Conservation (phyloP, 2,329 filamentous ascomycete genomes). For the Penicillium sp. region DNA sequence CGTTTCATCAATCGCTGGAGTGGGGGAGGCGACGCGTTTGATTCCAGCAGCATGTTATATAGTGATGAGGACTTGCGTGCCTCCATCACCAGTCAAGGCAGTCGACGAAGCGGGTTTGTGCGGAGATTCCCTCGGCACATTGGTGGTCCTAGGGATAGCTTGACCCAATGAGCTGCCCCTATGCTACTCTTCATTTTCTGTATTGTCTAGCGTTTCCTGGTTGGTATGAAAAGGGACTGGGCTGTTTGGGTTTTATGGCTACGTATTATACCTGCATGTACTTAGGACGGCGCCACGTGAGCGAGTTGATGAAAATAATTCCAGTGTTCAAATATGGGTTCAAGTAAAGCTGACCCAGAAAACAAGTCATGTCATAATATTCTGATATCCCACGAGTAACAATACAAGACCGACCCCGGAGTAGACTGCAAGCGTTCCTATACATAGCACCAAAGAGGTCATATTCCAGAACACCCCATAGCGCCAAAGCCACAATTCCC, state of each 20-base stretch:
- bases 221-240: neutral
- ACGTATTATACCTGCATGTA: neutral
- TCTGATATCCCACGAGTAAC: too few relatives aligned
- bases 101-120: conserved; percentile 32
- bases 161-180: conserved; percentile 41
- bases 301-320: neutral
- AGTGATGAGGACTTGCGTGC: conserved; percentile 34
- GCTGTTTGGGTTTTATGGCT: neutral
- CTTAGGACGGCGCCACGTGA: neutral
- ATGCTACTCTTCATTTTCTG: neutral
- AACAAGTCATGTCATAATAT: too few relatives aligned
- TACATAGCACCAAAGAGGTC: conserved; percentile 4
- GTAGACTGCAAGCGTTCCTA: neutral
- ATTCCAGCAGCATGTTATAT: conserved; percentile 33
- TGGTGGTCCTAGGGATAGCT: conserved; percentile 47
- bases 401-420: neutral
- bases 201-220: neutral
- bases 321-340: neutral
- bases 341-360: neutral
- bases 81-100: conserved; percentile 31
- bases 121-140: conserved; percentile 39
- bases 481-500: conserved; percentile 5
- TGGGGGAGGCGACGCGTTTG: conserved; percentile 33
- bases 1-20: conserved; percentile 40
- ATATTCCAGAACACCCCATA: conserved; percentile 5